Conservation (phyloP, 2,329 filamentous ascomycete genomes). For the Fusarium guadeloupense region DNA sequence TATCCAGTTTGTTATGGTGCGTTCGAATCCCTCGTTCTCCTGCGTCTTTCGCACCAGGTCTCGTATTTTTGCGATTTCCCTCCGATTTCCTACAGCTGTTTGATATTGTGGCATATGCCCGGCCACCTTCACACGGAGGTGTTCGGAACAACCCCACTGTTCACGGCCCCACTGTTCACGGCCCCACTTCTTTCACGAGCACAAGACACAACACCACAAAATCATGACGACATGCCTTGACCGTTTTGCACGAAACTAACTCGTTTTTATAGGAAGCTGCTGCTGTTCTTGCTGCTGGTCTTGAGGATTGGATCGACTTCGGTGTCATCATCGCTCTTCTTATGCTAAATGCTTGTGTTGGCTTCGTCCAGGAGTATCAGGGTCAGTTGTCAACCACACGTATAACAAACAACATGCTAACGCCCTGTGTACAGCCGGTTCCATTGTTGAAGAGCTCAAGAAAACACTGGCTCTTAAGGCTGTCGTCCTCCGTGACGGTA, state of each 20-base stretch:
- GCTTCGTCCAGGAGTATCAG: conserved; percentile 90
- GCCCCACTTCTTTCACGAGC: no score
- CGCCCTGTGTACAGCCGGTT: no score
- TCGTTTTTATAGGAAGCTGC: conserved; percentile 62
- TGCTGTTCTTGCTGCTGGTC: conserved; percentile 81
- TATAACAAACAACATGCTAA: no score
- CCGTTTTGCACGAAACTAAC: no score
- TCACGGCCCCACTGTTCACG: no score
- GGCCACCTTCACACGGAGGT: neutral
- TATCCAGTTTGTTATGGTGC: conserved; percentile 91
- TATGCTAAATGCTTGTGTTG: conserved; percentile 83
- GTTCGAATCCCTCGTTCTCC: no score
- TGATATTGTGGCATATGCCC: neutral
- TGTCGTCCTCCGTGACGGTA: conserved; percentile 81
- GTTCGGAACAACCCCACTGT: neutral
- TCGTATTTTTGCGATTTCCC: no score
- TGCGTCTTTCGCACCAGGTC: neutral
- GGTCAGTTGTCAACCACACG: no score
- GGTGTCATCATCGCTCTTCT: conserved; percentile 88
- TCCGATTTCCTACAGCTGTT: neutral
- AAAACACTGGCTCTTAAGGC: conserved; percentile 90
- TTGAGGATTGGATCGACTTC: conserved; percentile 91
- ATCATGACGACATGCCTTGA: neutral
- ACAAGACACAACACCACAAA: neutral
- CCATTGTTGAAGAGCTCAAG: conserved; percentile 90